A percentile compares a stretch with the other conserved stretches of the same genome.
These are phyloP conservation scores for Pisolithus thermaeus DNA, from an alignment of 1,284 basidiomycete genomes.

Conservation along the genomic window DNA sequence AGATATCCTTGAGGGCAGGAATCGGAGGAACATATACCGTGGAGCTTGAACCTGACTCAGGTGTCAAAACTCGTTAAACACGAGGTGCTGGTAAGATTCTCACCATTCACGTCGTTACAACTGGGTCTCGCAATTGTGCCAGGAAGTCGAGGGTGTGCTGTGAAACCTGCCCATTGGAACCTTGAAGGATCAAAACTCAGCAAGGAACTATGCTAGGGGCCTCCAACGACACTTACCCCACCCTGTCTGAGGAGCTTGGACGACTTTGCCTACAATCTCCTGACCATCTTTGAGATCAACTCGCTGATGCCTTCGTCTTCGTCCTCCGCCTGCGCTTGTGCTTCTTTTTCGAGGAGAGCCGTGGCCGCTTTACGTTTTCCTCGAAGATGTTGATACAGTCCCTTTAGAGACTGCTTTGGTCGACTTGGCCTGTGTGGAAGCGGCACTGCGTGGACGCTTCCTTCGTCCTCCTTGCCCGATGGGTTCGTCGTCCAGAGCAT, in stretches of 20 bases:
- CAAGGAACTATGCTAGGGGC: neutral
- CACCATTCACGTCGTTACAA: slow-evolving; percentile 88
- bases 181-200: slow-evolving; percentile 32
- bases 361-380: slow-evolving; percentile 8
- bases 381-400: slow-evolving; percentile 5
- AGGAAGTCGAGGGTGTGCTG: slow-evolving; percentile 81
- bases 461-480: slow-evolving; percentile 6
- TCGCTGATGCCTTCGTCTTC: slow-evolving; percentile 34
- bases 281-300: slow-evolving; percentile 59
- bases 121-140: slow-evolving; percentile 64
- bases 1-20: neutral
- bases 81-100: neutral
- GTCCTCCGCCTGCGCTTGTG: slow-evolving; percentile 21
- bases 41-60: slow-evolving; percentile 62
- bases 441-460: slow-evolving; percentile 16
- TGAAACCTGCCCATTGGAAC: slow-evolving; percentile 81
- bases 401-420: neutral
- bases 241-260: slow-evolving; percentile 76
- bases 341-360: slow-evolving; percentile 16
- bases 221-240: slow-evolving; percentile 46
- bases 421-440: slow-evolving; percentile 8
- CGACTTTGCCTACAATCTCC: slow-evolving; percentile 61
- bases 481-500: slow-evolving; percentile 42
- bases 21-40: slow-evolving; percentile 39
- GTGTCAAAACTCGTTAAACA: neutral